These are phyloP conservation scores for Penicillium bialowiezense DNA, from an alignment of 495 filamentous ascomycete genomes.

Conservation along the genomic window DNA sequence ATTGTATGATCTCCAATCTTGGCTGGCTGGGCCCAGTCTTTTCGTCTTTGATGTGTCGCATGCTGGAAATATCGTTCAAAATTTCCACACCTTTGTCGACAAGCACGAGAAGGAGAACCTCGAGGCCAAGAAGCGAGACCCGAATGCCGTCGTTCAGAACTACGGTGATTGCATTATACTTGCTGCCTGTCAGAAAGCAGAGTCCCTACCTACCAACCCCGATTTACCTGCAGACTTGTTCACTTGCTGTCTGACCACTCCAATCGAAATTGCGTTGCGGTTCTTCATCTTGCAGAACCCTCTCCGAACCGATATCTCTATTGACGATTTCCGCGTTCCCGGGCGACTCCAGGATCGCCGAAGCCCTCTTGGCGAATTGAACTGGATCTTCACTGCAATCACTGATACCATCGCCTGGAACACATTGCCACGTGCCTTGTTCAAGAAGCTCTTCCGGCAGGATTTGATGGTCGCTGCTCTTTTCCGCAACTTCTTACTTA, in stretches of 20 bases:
- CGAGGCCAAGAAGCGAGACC: constrained; percentile 68
- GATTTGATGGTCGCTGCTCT: constrained; percentile 99
- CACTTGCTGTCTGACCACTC: constrained; percentile 92
- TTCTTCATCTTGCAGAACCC: constrained; percentile 95
- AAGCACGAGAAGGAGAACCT: constrained; percentile 86
- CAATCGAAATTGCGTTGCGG: constrained; percentile 92
- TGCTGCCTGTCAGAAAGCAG: constrained; percentile 82
- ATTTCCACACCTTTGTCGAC: constrained; percentile 89
- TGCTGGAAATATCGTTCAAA: constrained; percentile 89
- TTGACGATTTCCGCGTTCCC: constrained; percentile 75
- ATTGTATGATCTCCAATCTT: constrained; percentile 90
- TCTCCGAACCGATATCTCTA: constrained; percentile 66
- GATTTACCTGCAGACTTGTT: constrained; percentile 93
- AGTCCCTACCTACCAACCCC: constrained; percentile 96
- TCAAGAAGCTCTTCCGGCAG: constrained; percentile 95
- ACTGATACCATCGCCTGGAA: constrained; percentile 99
- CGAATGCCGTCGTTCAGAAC: constrained; percentile 65
- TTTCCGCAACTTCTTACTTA: constrained; percentile 92
- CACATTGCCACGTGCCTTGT: constrained; percentile 78
- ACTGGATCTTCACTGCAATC: constrained; percentile 99
- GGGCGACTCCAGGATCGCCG: constrained; percentile 88
- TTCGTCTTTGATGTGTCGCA: constrained; percentile 98
- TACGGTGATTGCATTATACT: constrained; percentile 84
- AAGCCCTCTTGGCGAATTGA: constrained; percentile 92
- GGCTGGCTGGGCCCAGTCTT: constrained; percentile 92